Base-by-base conservation (phyloP, 371 early-diverging fungal species). In the Agmasoma carcini region DNA sequence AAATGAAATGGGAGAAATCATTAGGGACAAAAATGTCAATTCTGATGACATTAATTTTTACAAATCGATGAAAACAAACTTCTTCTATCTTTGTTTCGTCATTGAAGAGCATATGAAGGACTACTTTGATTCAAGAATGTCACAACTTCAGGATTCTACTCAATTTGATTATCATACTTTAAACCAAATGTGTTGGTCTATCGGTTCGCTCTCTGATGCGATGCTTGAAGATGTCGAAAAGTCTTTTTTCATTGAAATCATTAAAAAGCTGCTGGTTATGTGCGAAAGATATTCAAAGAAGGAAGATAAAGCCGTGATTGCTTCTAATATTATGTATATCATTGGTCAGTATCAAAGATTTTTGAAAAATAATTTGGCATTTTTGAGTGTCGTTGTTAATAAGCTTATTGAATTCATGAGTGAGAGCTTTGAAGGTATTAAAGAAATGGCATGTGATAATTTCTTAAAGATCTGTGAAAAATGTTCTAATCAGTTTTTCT, bases 371-470 rank as follows among this genome's bases (percentile, higher is more conserved):
- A 93, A 96, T 69, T 90, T 90, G 87, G 90, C 88, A 74, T 95
- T 99, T 77, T 77, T 95, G 61, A 92, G 90, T 80, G 90, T 95
- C 0, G 95, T 96, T n/a, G 86, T 92, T 56, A 90, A 90, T 81
- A 99, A 99, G 72, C 77, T 95, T 34, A 93, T 97, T 75, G 98
- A 99, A 77, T 99, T 99, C 75, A 99, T 99, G 96, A 89, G 92
- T 67, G 98, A 97, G 75, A 77, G 82, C 2, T 91, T 94, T 65
- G 94, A 92, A 76, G 99, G 97, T 77, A 92, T 97, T 17, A 90
- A 91, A 72, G 99, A 99, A 73, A 99, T 99, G 99, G 97, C 96
- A 20, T 96, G 97, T 75, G 97, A 99, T 73, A 94, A 95, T 1
- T 93, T 96, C 73, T 87, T 90, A 63, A 92, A 88, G 71, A 93